A percentile compares a stretch with the other conserved stretches of the same genome.
Evolutionary conservation across 208 protist species (phyloP).

Genomic region (Kentomonas sorsogonicus): DNA sequence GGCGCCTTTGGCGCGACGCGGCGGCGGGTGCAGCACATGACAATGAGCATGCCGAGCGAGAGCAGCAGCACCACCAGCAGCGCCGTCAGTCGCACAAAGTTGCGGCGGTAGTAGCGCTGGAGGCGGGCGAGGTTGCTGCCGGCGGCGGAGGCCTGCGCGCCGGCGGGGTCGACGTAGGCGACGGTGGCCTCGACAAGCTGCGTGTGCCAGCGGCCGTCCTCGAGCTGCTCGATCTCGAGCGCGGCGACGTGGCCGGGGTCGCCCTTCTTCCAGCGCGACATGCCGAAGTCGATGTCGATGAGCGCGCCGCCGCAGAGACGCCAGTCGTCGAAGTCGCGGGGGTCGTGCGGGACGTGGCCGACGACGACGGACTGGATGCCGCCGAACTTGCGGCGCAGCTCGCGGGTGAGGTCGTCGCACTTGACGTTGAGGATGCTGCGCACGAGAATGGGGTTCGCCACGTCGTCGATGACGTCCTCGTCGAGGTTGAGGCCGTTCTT

Average conservation of each 20-base stretch:
- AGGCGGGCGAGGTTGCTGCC: neutral
- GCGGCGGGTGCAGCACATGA: too few relatives aligned
- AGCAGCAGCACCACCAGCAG: too few relatives aligned
- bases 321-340: constrained; percentile 74
- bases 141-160: constrained; percentile 2
- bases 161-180: constrained; percentile 14
- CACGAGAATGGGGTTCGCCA: constrained; percentile 84
- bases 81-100: too few relatives aligned
- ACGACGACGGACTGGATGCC: constrained; percentile 83
- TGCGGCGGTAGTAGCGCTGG: too few relatives aligned
- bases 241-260: constrained; percentile 81
- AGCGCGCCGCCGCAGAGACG: constrained; percentile 65
- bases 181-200: constrained; percentile 66
- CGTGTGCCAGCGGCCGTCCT: constrained; percentile 63
- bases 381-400: constrained; percentile 68
- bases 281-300: constrained; percentile 85
- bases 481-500: constrained; percentile 47
- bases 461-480: constrained; percentile 59
- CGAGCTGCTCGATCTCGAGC: constrained; percentile 82
- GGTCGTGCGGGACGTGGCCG: constrained; percentile 83
- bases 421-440: constrained; percentile 78
- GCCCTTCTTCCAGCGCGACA: constrained; percentile 87
- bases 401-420: constrained; percentile 55
- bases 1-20: too few relatives aligned
- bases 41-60: too few relatives aligned